Base-by-base conservation (phyloP, 1,284 basidiomycete genomes). In the Cryptococcus floricola region DNA sequence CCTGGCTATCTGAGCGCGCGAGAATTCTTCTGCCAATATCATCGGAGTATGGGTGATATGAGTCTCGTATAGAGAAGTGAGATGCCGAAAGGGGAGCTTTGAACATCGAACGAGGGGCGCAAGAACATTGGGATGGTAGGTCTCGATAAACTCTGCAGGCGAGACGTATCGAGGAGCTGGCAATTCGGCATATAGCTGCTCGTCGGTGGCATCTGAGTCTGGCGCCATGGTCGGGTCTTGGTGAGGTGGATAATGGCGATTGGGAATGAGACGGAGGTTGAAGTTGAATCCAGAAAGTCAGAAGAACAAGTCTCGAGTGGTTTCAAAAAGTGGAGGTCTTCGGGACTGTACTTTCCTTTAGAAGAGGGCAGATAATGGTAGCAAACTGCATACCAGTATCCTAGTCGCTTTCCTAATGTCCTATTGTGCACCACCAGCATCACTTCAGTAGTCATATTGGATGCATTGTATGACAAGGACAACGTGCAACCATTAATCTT, bases 11-110 rank as follows among this genome's bases (percentile, higher is more conserved):
- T 80, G 77, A 5, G 81, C 81, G 14, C 83, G 77, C 37, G 79
- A 80, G 66, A 84, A 84, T 66, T 85, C 82, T 49, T 74, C 69
- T 1, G 76, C 81, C 48, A 85, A 77, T 31, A 84, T 83, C 83
- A 85, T 85, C 1, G 83, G 83, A 16, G 83, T 84, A 52, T 80
- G 78, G 2, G 82, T 83, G 54, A 84, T 81, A 58, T 83, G 83
- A 5, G 79, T 80, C 50, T 83, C 79, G 69, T 84, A 84, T 34
- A 78, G 75, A 1, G 82, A 80, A 4, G 80, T 79, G 1, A 84
- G 76, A 52, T 82, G 79, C 7, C 83, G 77, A 65, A 84, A 84
- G 2, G 82, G 81, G 0, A 84, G 73, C 67, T 84, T 85, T 39
- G 80, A 82, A 62, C 83, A 84, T 31, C 83, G 77, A 18, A 84